A percentile compares a stretch with the other conserved stretches of the same genome.
Conservation (phyloP, 1,284 basidiomycete species). For the Ceratobasidium sp. region DNA sequence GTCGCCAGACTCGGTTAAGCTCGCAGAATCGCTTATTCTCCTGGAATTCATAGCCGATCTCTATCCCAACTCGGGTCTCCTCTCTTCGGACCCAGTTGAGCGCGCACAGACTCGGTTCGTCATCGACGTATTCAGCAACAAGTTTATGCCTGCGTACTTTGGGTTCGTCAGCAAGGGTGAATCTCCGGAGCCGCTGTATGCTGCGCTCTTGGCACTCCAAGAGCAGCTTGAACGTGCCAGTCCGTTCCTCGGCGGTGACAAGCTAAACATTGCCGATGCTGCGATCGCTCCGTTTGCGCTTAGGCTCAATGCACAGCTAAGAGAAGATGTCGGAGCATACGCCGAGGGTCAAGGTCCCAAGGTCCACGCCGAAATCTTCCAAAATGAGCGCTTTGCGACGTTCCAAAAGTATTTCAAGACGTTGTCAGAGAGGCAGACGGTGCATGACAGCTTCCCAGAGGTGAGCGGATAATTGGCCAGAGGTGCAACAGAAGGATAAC, state of each 20-base stretch:
- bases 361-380: constrained; percentile 57
- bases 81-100: constrained; percentile 67
- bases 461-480: constrained; percentile 7
- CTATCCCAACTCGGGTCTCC: constrained; percentile 61
- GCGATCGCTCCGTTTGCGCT: constrained; percentile 65
- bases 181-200: constrained; percentile 59
- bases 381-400: constrained; percentile 58
- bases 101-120: constrained; percentile 72
- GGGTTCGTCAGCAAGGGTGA: constrained; percentile 61
- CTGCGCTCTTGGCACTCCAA: constrained; percentile 61
- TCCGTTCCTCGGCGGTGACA: constrained; percentile 61
- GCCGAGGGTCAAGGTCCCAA: constrained; percentile 62
- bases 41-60: constrained; percentile 73
- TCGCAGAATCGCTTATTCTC: constrained; percentile 72
- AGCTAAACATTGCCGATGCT: constrained; percentile 68
- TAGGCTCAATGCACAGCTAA: constrained; percentile 59
- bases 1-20: constrained; percentile 67
- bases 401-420: constrained; percentile 61
- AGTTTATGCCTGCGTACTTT: constrained; percentile 59
- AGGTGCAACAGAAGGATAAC: not conserved
- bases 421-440: constrained; percentile 63
- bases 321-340: constrained; percentile 62
- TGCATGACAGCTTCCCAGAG: constrained; percentile 60
- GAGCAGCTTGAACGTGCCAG: constrained; percentile 59
- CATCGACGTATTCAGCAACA: constrained; percentile 65